phyloP scores from a whole-genome alignment of 192 early-diverging fungal species.

The Backusella luteola region DNA sequence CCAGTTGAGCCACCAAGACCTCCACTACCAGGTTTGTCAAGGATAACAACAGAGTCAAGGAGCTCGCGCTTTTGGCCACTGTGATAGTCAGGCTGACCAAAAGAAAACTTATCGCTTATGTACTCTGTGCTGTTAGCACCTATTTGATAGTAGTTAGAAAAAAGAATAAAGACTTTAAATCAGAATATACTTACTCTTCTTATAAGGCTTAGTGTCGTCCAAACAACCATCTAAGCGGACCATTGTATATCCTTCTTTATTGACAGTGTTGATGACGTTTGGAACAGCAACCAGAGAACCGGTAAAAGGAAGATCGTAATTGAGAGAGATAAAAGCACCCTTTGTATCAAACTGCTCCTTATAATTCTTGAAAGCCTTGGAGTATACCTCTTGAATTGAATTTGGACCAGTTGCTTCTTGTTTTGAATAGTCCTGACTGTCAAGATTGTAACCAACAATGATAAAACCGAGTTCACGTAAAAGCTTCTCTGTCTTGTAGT shows the following conservation, averaged over 20 bases:
- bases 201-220: slow-evolving; percentile 45
- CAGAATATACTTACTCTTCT: slow-evolving; percentile 33
- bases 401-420: slow-evolving; percentile 16
- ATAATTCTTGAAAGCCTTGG: slow-evolving; percentile 40
- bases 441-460: slow-evolving; percentile 50
- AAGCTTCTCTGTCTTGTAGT: slow-evolving; percentile 39
- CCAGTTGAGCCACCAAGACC: background rate
- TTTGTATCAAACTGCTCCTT: slow-evolving; percentile 49
- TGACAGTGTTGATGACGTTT: slow-evolving; percentile 41
- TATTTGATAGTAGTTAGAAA: background rate
- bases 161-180: background rate
- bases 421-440: slow-evolving; percentile 46
- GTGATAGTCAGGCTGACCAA: slow-evolving; percentile 37
- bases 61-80: slow-evolving; percentile 38
- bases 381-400: slow-evolving; percentile 39
- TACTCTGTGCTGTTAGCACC: slow-evolving; percentile 33
- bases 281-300: slow-evolving; percentile 42
- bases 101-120: slow-evolving; percentile 43
- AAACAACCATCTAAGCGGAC: slow-evolving; percentile 52
- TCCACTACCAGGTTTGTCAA: slow-evolving; percentile 2
- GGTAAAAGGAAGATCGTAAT: slow-evolving; percentile 49
- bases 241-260: slow-evolving; percentile 49
- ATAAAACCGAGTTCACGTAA: slow-evolving; percentile 43
- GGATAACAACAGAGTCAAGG: background rate
- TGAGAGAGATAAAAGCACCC: slow-evolving; percentile 45